Evolutionary conservation across 306 rosid species (phyloP).

Genomic region (Mimosa pudica): DNA sequence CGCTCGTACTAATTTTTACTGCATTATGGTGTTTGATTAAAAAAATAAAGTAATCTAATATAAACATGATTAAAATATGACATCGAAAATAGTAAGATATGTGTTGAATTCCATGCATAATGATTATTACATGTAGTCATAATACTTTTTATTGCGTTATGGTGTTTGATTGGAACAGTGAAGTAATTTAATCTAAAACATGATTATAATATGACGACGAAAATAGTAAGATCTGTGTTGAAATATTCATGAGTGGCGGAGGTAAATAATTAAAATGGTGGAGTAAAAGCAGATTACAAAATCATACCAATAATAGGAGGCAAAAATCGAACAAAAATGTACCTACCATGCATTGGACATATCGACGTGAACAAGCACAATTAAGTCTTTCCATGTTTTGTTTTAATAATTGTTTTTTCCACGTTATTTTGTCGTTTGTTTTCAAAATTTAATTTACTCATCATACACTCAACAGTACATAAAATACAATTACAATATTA

Average conservation of each 20-base stretch:
- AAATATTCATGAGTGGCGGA: not conserved
- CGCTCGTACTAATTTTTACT: too few relatives aligned
- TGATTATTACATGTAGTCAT: too few relatives aligned
- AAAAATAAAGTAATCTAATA: too few relatives aligned
- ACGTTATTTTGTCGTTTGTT: not conserved
- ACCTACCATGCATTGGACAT: not conserved
- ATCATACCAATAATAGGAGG: not conserved
- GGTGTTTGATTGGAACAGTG: too few relatives aligned
- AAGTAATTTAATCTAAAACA: not conserved
- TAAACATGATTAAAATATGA: too few relatives aligned
- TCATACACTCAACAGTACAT: not conserved
- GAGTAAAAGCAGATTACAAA: not conserved
- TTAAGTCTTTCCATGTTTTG: not conserved
- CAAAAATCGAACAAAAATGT: not conserved
- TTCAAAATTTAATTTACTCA: not conserved
- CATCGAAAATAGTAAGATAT: too few relatives aligned
- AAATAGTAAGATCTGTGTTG: not conserved
- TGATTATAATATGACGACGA: too few relatives aligned
- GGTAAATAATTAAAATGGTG: not conserved
- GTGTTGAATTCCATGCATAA: too few relatives aligned
- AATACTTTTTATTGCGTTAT: too few relatives aligned
- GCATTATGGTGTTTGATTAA: too few relatives aligned
- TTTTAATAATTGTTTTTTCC: not conserved
- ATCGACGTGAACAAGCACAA: not conserved
- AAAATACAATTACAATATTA: not conserved